phyloP scores from a whole-genome alignment of 2,329 filamentous ascomycete species.

The Verticillium nubilum region DNA sequence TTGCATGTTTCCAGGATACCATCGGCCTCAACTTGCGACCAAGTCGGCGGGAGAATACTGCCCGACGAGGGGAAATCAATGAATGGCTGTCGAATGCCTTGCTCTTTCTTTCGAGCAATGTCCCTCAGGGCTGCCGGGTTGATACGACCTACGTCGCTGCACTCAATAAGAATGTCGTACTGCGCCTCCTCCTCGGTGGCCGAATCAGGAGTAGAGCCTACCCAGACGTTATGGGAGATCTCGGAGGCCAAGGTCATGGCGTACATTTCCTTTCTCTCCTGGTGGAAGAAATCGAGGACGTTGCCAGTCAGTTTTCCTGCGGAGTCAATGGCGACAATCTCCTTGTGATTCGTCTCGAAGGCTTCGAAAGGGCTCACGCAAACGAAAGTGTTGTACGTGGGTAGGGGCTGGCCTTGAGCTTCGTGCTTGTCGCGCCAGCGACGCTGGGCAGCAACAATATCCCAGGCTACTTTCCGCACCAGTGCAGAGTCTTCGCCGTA shows the following conservation, averaged over 20 bases:
- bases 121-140: constrained; percentile 61
- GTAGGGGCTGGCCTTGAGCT: constrained; percentile 45
- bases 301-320: constrained; percentile 66
- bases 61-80: constrained; percentile 91
- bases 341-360: constrained; percentile 64
- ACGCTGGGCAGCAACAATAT: constrained; percentile 70
- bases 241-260: constrained; percentile 85
- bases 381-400: constrained; percentile 82
- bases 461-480: constrained; percentile 59
- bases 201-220: constrained; percentile 79
- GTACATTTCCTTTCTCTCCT: constrained; percentile 89
- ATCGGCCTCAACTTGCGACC: constrained; percentile 77
- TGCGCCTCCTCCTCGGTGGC: constrained; percentile 49
- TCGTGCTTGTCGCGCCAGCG: constrained; percentile 66
- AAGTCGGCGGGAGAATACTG: constrained; percentile 81
- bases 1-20: constrained; percentile 79
- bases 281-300: constrained; percentile 82
- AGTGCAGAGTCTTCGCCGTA: constrained; percentile 70
- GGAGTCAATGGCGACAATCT: constrained; percentile 72
- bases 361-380: constrained; percentile 57
- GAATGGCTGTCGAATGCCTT: constrained; percentile 22
- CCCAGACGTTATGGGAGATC: constrained; percentile 83
- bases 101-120: constrained; percentile 42
- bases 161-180: constrained; percentile 86
- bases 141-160: constrained; percentile 76